Base-by-base conservation (phyloP, 1,139 yeast species). In the Pichia sp. region DNA sequence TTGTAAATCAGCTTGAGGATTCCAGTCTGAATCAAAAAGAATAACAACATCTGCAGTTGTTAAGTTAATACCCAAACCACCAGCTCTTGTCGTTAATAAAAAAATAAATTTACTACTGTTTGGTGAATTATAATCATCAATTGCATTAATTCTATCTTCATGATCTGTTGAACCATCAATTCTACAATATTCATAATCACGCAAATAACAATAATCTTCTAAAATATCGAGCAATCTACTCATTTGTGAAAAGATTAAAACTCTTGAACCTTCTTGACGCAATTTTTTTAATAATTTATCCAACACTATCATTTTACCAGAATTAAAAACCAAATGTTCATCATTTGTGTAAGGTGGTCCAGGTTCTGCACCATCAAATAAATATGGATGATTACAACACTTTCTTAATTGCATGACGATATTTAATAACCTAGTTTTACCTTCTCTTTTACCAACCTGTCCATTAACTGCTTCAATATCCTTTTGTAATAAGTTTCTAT, bases 291-390 rank as follows among this genome's bases (percentile, higher is more conserved):
- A 72, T 65, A 93, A 73, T 66, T 88, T 89, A 67, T 93, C 99
- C 53, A 93, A 70, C 46, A 93, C 86, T 47, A 87, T 77, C 91
- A 93, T 85, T 67, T 93, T 93, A 38, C 96, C 96, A 14, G 96
- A 78, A 66, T 93, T 93, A 68, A 67, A 83, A 13, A 93, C 84
- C 60, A 93, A 75, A 70, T 93, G 98, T 65, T 91, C 98, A 67
- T 91, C 99, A 0, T 96, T 93, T 3, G 98, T 91, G 66, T 79
- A 93, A 0, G 99, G 99, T 4, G 99, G 99, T 11, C 99, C 99
- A 0, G 98, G 98, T 67, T 93, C 99, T 1, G 99, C 99, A 42
- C 99, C 98, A 67, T 93, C 98, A 63, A 93, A 93, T 49, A 93
- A 73, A 67, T 93, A 93, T 0, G 99, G 99, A 69, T 93, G 99